Base-by-base conservation (phyloP, 495 filamentous ascomycete genomes). In the Cercophora samala region DNA sequence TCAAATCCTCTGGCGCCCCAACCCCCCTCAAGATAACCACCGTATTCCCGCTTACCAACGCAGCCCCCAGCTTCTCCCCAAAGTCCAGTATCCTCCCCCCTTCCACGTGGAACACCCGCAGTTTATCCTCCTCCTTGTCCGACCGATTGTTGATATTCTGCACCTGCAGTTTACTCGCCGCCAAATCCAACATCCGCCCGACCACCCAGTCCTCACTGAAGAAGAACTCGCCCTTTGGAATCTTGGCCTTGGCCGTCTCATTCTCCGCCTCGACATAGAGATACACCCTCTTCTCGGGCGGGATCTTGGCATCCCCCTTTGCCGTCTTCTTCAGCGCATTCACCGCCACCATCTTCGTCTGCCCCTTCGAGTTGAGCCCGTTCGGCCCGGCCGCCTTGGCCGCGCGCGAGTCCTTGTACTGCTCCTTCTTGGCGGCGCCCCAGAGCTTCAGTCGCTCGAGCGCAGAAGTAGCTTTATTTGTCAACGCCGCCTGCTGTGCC, bases 71-170 rank as follows among this genome's bases (percentile, higher is more conserved):
- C 77, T 93, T 90, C 78, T 97, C 93, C 23, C 85, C 86, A 77
- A 97, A 99, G 59, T 90, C 90, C 68, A 99, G 73, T 66, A 98
- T 80, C 64, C 91, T 79, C 1, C 96, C 96, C 0, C 88, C 89
- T 74, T 98, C 95, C 0, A 97, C 90, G 77, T 98, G 94, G 65
- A 95, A 99, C 1, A 99, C 86, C 51, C 94, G 76, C 68, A 99
- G 72, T 73, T 87, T 86, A 32, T 91, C 89, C 77, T 90, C 88
- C 80, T 96, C 92, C 18, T 89, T 84, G 26, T 83, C 86, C 21
- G 83, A 89, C 64, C 91, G 84, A 74, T 97, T 97, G 73, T 97
- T 97, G 67, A 96, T 70, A 76, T 97, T 97, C 78, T 91, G 83
- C 51, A 97, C 87, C 74, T 90, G 88, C 65, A 97, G 75, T 68